Conservation (phyloP, 805 yeast genomes). For the Candida dajiaensis region DNA sequence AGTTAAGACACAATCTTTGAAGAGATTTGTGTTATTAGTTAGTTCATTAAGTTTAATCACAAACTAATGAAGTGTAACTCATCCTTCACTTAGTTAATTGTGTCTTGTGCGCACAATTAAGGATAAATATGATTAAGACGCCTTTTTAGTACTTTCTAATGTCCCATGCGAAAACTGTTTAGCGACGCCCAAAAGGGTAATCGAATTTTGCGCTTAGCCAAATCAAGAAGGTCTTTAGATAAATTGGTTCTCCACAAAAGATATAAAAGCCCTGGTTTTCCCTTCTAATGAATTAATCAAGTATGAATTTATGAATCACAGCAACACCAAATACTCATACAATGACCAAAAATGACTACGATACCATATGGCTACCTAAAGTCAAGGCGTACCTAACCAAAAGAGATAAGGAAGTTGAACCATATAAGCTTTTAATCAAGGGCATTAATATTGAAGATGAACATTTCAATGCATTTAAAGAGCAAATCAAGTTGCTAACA, state of each 20-base stretch:
- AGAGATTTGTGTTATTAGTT: too few species aligned
- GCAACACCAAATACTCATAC: background rate
- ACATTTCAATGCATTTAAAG: conserved; percentile 20
- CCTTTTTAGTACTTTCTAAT: too few species aligned
- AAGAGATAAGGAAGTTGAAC: conserved; percentile 15
- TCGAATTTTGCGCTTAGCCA: background rate
- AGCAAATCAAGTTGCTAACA: conserved; percentile 10
- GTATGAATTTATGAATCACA: background rate
- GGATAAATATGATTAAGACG: too few species aligned
- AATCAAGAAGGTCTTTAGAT: background rate
- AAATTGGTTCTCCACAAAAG: background rate
- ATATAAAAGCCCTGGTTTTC: background rate
- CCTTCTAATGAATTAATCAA: background rate
- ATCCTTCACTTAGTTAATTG: too few species aligned
- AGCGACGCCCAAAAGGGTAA: background rate
- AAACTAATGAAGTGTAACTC: too few species aligned
- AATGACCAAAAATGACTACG: conserved; percentile 6
- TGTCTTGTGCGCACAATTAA: too few species aligned
- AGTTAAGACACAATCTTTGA: background rate
- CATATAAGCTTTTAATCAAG: conserved; percentile 12
- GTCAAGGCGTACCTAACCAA: conserved; percentile 13
- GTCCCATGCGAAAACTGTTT: too few species aligned
- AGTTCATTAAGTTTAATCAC: too few species aligned
- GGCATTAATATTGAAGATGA: conserved; percentile 15
- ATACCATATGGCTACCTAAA: conserved; percentile 18